Evolutionary conservation across 495 filamentous ascomycete species (phyloP).

Genomic region (Terfezia claveryi): DNA sequence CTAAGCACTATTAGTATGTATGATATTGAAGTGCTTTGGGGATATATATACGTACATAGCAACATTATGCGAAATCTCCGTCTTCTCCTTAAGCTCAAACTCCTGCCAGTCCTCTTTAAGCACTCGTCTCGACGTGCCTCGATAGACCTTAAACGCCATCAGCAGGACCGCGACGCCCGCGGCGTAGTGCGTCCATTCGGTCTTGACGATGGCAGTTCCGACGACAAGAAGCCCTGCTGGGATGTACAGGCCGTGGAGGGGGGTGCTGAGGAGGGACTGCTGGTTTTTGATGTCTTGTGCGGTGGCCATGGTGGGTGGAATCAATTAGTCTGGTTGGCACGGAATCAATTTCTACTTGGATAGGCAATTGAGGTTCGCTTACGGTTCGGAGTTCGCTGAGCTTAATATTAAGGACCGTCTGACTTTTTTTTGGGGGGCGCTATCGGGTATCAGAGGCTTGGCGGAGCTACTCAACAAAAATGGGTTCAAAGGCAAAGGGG

Average conservation of each 20-base stretch:
- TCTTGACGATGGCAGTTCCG: constrained; percentile 53
- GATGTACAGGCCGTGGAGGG: constrained; percentile 56
- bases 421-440: too few relatives aligned
- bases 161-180: constrained; percentile 37
- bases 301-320: too few relatives aligned
- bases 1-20: constrained; percentile 22
- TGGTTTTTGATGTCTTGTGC: background rate
- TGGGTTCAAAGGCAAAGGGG: too few relatives aligned
- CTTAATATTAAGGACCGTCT: too few relatives aligned
- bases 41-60: constrained; percentile 40
- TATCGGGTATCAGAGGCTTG: too few relatives aligned
- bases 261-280: constrained; percentile 14
- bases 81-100: constrained; percentile 79
- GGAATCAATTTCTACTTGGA: too few relatives aligned
- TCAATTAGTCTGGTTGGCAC: too few relatives aligned
- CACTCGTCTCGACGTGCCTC: constrained; percentile 41
- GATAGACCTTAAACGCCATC: constrained; percentile 40
- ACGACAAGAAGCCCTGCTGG: constrained; percentile 62
- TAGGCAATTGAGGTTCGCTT: too few relatives aligned
- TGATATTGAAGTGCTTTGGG: background rate
- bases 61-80: constrained; percentile 84
- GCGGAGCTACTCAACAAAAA: too few relatives aligned
- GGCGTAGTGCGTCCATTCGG: constrained; percentile 55
- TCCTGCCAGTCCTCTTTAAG: constrained; percentile 79
- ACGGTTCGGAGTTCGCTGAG: too few relatives aligned